Evolutionary conservation across 345 rosid species (phyloP), one percentile per base, ranked within the genome.

Genomic region (Chamaenerion angustifolium): DNA sequence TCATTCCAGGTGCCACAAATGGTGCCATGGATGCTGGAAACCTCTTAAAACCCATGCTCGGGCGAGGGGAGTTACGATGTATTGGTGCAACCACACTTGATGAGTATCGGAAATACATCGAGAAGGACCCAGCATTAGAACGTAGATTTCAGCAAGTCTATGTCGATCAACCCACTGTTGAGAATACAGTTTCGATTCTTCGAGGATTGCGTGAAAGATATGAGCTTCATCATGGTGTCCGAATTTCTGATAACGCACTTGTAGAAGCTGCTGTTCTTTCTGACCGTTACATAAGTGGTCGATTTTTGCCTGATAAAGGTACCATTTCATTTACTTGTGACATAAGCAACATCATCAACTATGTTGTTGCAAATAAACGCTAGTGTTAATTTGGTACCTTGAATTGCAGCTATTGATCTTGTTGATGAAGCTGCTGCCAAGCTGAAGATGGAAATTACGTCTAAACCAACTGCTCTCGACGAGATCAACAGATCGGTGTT

Each of bases 11-110:
- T 73, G 96, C 99, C 16, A 93, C 99, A 55, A 85, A 76, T 72
- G 99, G 99, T 51, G 97, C 99, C 3, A 85, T 93, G 99, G 99
- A 93, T 72, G 99, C 97, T 12, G 95, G 99, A 53, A 93, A 88
- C 69, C 77, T 93, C 56, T 70, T 93, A 77, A 93, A 93, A 64
- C 99, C 99, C 8, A 93, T 93, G 99, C 88, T 93, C 62, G 97
- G 99, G 63, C 72, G 99, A 10, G 99, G 99, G 27, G 99, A 93
- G 67, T 58, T 93, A 63, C 81, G 95, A 15, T 93, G 99, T 47
- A 93, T 93, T 43, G 97, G 96, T 48, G 99, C 99, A 45, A 88
- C 99, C 16, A 93, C 99, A 6, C 72, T 93, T 58, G 97, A 93
- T 57, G 99, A 93, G 61, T 88, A 81, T 59, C 88, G 92, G 6